Conservation (phyloP, 768 basidiomycete genomes). For the Suillus hirtellus region DNA sequence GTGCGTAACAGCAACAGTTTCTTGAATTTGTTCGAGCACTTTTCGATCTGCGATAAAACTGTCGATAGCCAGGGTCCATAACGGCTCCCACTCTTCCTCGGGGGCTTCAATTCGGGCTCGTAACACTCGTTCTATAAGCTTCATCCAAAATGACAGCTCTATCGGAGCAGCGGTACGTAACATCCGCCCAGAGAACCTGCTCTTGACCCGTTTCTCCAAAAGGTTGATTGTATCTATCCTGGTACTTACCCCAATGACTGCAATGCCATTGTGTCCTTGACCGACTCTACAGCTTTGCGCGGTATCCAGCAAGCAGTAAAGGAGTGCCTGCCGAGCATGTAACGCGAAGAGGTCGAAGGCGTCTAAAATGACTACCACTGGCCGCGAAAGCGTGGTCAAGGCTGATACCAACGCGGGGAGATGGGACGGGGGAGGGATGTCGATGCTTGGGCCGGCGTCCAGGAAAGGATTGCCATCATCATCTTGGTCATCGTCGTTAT, state of each 20-base stretch:
- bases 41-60: constrained; percentile 51
- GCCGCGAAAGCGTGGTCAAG: constrained; percentile 76
- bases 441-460: constrained; percentile 34
- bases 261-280: constrained; percentile 63
- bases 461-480: constrained; percentile 48
- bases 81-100: constrained; percentile 54
- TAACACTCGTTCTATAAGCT: constrained; percentile 50
- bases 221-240: constrained; percentile 86
- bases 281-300: constrained; percentile 80
- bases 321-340: constrained; percentile 87
- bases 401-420: constrained; percentile 73
- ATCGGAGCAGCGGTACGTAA: constrained; percentile 70
- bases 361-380: constrained; percentile 83
- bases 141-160: constrained; percentile 49
- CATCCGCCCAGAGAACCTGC: constrained; percentile 92
- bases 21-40: constrained; percentile 48
- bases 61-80: constrained; percentile 63
- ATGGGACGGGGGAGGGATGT: constrained; percentile 66
- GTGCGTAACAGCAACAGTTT: constrained; percentile 60
- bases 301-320: constrained; percentile 95
- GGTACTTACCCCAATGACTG: constrained; percentile 83
- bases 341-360: constrained; percentile 92
- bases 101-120: constrained; percentile 25
- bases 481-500: constrained; percentile 34
- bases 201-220: constrained; percentile 96